A percentile compares a stretch with the other conserved stretches of the same genome.
phyloP scores from a whole-genome alignment of 1,284 basidiomycete species.

The Irpex sp. region DNA sequence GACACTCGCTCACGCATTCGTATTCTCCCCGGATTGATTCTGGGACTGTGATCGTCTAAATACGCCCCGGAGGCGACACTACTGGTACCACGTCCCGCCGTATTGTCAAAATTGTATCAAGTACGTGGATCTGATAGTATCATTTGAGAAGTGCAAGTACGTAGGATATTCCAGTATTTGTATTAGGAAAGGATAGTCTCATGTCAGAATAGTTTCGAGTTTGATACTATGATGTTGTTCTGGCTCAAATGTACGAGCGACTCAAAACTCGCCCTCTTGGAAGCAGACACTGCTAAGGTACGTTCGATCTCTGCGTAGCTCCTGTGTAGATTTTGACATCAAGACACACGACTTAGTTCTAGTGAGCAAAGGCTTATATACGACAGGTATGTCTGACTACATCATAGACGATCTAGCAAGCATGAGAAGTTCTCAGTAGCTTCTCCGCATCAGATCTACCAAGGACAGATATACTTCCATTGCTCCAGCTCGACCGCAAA shows the following conservation, averaged over 20 bases:
- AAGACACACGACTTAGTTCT: too few relatives aligned
- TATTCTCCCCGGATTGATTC: background rate
- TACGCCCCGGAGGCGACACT: background rate
- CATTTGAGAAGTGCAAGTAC: background rate
- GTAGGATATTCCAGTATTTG: background rate
- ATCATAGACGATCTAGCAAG: too few relatives aligned
- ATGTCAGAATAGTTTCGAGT: background rate
- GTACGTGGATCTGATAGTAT: background rate
- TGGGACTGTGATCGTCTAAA: background rate
- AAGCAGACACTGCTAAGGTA: too few relatives aligned
- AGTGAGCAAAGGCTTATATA: too few relatives aligned
- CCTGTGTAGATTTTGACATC: too few relatives aligned
- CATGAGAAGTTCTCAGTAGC: too few relatives aligned
- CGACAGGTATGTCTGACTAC: too few relatives aligned
- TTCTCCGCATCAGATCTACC: background rate
- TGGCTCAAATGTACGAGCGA: background rate
- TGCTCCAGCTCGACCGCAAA: background rate
- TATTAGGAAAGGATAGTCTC: background rate
- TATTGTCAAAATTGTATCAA: background rate
- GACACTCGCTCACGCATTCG: background rate
- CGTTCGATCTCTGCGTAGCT: background rate
- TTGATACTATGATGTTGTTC: background rate
- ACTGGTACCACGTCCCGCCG: background rate
- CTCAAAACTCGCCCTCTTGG: background rate
- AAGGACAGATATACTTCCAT: background rate